Evolutionary conservation across 2,329 filamentous ascomycete species (phyloP).

Genomic region (Hymenoscyphus linearis): DNA sequence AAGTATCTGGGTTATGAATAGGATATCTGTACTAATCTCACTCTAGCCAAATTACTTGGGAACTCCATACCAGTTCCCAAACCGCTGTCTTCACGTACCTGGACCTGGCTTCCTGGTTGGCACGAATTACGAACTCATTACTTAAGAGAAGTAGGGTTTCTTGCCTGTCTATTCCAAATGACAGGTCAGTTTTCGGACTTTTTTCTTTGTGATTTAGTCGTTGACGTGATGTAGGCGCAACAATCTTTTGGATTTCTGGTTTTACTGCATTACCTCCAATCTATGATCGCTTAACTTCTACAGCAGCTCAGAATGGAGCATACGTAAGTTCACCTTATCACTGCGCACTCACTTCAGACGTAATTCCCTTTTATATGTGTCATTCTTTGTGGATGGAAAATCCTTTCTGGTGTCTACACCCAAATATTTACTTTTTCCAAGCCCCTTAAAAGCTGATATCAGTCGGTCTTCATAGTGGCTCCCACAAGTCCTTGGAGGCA

Average conservation of each 20-base stretch:
- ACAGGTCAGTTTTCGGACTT: conserved; percentile 34
- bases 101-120: conserved; percentile 56
- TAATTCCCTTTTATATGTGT: background rate
- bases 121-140: conserved; percentile 55
- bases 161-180: conserved; percentile 53
- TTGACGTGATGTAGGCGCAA: conserved; percentile 7
- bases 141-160: conserved; percentile 55
- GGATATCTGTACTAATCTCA: background rate
- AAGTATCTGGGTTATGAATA: background rate
- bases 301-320: conserved; percentile 44
- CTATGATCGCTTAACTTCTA: conserved; percentile 41
- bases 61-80: background rate
- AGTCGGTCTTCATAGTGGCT: conserved; percentile 40
- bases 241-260: conserved; percentile 51
- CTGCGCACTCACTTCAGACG: background rate
- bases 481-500: conserved; percentile 57
- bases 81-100: conserved; percentile 31
- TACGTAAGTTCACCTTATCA: conserved; percentile 33
- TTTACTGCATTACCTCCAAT: conserved; percentile 56
- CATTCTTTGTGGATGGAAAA: background rate
- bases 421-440: background rate
- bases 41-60: background rate
- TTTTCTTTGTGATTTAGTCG: background rate
- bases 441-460: background rate
- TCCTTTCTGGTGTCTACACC: background rate